Base-by-base conservation (phyloP, 2,329 filamentous ascomycete species). In the Phyllosticta citriasiana region DNA sequence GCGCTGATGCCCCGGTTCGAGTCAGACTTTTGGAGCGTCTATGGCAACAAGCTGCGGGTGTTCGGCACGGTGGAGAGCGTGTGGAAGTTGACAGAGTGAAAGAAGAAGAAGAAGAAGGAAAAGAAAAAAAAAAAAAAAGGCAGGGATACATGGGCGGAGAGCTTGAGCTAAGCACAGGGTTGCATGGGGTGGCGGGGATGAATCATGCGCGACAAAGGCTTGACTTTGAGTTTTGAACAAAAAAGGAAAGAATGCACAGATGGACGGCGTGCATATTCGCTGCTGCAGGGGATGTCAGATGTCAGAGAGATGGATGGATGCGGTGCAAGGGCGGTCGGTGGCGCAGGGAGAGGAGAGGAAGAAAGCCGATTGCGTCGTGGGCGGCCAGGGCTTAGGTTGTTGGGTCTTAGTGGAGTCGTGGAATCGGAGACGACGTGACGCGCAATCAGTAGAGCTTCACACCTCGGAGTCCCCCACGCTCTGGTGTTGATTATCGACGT, bases 41-140 rank as follows among this genome's bases (percentile, higher is more conserved):
- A 85, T 68, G 80, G 80, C 1, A 86, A 86, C 65, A 82, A 78
- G 64, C 68, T 86, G 60, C 74, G 84, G 50, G 79, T 84, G 1
- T 86, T 85, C 72, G 84, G 83, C 2, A 85, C 83, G 0, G 67
- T 77, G 55, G 83, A 87, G 69, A 76, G 64, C 9, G 66, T 71
- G 4, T 61, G 71, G 55, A 55, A 56, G 22, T 30, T 64, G 53
- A 35, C 8, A 10, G 22, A 51, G 30, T 60, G 55, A 59, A n/a
- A n/a, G n/a, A n/a, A n/a, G 19, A 22, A 22, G 2, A 22, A 22
- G 2, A 22, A 22, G 19, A 22, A 22, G 2, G 2, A 22, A 22
- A 22, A 22, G 2, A 22, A 22, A 22, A 22, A 12, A 25, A 51
- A n/a, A 19, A n/a, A 19, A 27, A 9, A 26, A 2, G 3, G 12